These are phyloP conservation scores for Acorus calamus DNA, from an alignment of 106 monocot genomes.

Conservation along the genomic window DNA sequence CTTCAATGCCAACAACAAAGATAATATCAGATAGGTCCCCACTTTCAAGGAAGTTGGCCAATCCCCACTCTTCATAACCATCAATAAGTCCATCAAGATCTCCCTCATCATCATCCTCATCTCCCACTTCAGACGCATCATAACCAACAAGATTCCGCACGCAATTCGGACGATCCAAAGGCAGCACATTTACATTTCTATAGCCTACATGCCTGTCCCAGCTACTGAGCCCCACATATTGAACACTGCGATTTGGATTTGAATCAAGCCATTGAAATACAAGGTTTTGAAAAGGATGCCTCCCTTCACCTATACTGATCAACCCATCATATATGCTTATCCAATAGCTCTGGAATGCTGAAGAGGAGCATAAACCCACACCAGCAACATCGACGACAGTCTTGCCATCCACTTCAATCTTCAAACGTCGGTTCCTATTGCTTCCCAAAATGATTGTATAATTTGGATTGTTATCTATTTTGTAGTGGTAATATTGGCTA, in stretches of 20 bases:
- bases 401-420: constrained; percentile 83
- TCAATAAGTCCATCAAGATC: constrained; percentile 15
- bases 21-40: constrained; percentile 74
- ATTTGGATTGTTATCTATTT: constrained; percentile 76
- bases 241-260: constrained; percentile 52
- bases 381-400: constrained; percentile 76
- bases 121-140: constrained; percentile 25
- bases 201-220: constrained; percentile 98
- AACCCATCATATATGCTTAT: constrained; percentile 82
- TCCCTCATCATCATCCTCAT: constrained; percentile 23
- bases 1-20: constrained; percentile 59
- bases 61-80: constrained; percentile 37
- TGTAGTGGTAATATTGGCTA: constrained; percentile 85
- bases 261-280: constrained; percentile 81
- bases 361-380: constrained; percentile 71
- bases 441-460: constrained; percentile 89
- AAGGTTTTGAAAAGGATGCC: constrained; percentile 63
- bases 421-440: constrained; percentile 78
- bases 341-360: constrained; percentile 86
- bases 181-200: constrained; percentile 69
- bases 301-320: constrained; percentile 81
- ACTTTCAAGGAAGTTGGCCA: constrained; percentile 61
- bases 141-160: constrained; percentile 37
- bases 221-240: constrained; percentile 85
- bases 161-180: constrained; percentile 29